Evolutionary conservation across 2,329 filamentous ascomycete genomes (phyloP), one percentile per base, ranked within the genome.

Genomic region (Penicillium sp.): DNA sequence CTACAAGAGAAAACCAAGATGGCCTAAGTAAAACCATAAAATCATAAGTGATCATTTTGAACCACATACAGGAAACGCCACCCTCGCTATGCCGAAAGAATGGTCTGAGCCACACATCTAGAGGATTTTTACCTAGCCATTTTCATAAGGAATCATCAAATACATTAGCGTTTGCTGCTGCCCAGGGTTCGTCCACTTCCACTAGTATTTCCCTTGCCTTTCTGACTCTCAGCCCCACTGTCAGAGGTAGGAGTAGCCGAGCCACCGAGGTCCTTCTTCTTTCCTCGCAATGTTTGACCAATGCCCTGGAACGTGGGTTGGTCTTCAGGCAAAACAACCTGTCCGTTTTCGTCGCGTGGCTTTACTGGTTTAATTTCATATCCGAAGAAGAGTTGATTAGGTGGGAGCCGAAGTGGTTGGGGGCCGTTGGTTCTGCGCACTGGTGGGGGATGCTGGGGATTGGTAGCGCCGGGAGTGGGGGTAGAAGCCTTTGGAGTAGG

Each of bases 361-460:
- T 91, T 93, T 43, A 96, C 82, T 0, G 93, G 93, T 74, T 90
- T 96, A 71, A 96, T 84, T 69, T 96, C 89, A 69, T 98, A 99
- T 3, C 95, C 95, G 62, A 99, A 96, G 81, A 99, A 99, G 4
- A 99, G 82, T 76, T 97, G 96, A 68, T 95, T 95, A 0, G 90
- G 89, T 0, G 91, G 85, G 51, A 99, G 74, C 27, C 95, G 84
- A 8, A 99, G 82, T 3, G 93, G 92, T 71, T 95, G 90, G 0
- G 93, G 92, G 0, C 92, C 93, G 62, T 93, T 92, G 14, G 82
- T 87, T 59, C 84, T 78, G 49, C 79, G 72, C 4, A 70, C 65
- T 3, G 77, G 73, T 46, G 76, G 71, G 3, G 78, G 76, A 60
- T 83, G 71, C 29, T 78, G 74, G 10, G 74, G 67, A 35, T 79